Evolutionary conservation across 805 yeast genomes (phyloP).

Genomic region (Nakazawaea ernobii): DNA sequence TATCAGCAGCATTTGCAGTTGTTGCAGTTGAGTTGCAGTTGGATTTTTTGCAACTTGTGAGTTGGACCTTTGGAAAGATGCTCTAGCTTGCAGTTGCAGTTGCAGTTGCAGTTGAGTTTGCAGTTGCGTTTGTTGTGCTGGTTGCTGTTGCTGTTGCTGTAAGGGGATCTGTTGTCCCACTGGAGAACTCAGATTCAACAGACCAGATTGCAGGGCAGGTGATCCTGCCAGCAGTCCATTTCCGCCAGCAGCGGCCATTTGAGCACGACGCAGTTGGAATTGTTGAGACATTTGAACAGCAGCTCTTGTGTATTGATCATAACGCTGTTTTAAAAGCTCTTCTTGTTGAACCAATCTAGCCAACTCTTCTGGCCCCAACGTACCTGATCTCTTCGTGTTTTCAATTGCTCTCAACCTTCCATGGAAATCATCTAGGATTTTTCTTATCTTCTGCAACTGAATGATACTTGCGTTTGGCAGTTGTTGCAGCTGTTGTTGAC

Average conservation of each 20-base stretch:
- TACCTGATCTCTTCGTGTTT: slow-evolving; percentile 37
- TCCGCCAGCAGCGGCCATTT: slow-evolving; percentile 8
- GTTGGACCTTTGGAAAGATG: neutral
- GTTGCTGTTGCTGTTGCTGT: slow-evolving; percentile 4
- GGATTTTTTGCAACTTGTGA: neutral
- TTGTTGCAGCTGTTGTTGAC: slow-evolving; percentile 23
- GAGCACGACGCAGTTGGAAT: slow-evolving; percentile 19
- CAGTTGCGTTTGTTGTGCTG: neutral
- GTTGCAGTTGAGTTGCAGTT: slow-evolving; percentile 1
- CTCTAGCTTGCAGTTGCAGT: slow-evolving; percentile 7
- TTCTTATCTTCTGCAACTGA: slow-evolving; percentile 36
- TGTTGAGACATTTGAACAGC: slow-evolving; percentile 42
- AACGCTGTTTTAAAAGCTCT: slow-evolving; percentile 37
- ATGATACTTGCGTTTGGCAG: slow-evolving; percentile 14
- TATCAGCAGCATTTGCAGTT: neutral
- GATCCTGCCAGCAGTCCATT: slow-evolving; percentile 3
- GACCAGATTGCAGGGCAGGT: slow-evolving; percentile 9
- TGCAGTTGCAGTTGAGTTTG: slow-evolving; percentile 2
- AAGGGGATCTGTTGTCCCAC: neutral
- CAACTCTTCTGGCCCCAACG: slow-evolving; percentile 38
- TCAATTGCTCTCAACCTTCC: slow-evolving; percentile 46
- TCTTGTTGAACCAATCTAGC: slow-evolving; percentile 43
- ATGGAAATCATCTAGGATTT: slow-evolving; percentile 42
- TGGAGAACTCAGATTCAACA: slow-evolving; percentile 5
- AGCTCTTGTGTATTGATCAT: slow-evolving; percentile 43